Evolutionary conservation across 1,139 yeast genomes (phyloP).

Genomic region (Komagataea norvegica): DNA sequence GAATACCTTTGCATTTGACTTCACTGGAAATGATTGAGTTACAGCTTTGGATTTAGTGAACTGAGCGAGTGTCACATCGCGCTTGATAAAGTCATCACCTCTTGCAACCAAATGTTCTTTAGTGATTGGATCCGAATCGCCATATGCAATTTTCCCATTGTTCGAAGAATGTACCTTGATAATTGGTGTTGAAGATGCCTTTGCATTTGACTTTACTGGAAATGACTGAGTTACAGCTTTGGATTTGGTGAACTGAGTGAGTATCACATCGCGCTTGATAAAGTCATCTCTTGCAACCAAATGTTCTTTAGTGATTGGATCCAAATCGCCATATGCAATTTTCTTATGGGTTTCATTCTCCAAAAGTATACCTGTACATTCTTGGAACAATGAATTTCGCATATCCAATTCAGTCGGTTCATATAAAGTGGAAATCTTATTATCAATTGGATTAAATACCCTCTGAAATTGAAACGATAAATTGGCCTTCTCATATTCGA

Average conservation of each 20-base stretch:
- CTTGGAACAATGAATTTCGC: slow-evolving; percentile 36
- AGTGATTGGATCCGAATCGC: slow-evolving; percentile 62
- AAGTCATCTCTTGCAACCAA: slow-evolving; percentile 36
- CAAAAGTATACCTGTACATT: slow-evolving; percentile 58
- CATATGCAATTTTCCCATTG: slow-evolving; percentile 57
- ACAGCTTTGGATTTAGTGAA: slow-evolving; percentile 1
- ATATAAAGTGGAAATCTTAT: slow-evolving; percentile 51
- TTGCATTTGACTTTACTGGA: neutral
- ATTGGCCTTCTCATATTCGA: slow-evolving; percentile 62
- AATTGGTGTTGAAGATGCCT: too few species aligned
- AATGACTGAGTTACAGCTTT: neutral
- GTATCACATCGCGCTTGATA: neutral
- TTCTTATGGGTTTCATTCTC: slow-evolving; percentile 44
- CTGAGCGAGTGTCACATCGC: slow-evolving; percentile 2
- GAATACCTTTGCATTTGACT: neutral
- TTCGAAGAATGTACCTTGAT: too few species aligned
- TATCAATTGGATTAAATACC: slow-evolving; percentile 64
- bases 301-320: slow-evolving; percentile 56
- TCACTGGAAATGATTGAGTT: neutral
- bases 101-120: slow-evolving; percentile 40
- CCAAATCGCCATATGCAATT: slow-evolving; percentile 61
- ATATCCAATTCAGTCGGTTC: slow-evolving; percentile 43
- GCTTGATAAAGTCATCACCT: slow-evolving; percentile 27
- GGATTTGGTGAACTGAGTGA: slow-evolving; percentile 6
- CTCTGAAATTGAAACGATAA: slow-evolving; percentile 83